Evolutionary conservation across 148 eudicot species (phyloP).

Genomic region (Vaccinium vitisidaea): DNA sequence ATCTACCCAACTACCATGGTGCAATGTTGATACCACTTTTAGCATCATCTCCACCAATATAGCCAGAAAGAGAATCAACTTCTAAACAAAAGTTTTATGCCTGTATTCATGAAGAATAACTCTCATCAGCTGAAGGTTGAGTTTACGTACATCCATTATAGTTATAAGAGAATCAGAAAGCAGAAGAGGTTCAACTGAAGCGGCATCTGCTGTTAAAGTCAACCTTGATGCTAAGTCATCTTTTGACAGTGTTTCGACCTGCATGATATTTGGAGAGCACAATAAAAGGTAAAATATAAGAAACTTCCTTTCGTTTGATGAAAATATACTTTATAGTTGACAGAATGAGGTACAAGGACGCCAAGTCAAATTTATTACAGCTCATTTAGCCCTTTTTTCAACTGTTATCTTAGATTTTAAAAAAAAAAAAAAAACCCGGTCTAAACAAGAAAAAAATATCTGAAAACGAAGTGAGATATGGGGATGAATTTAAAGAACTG

Average conservation of each 20-base stretch:
- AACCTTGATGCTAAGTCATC: slow-evolving; percentile 90
- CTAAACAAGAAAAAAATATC: neutral
- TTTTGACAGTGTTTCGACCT: slow-evolving; percentile 82
- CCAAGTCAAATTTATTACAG: neutral
- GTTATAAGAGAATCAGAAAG: slow-evolving; percentile 74
- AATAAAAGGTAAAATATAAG: neutral
- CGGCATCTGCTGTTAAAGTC: slow-evolving; percentile 69
- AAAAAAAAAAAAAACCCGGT: neutral
- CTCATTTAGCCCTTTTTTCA: neutral
- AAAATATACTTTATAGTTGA: neutral
- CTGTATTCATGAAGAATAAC: neutral
- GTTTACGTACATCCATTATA: slow-evolving; percentile 76
- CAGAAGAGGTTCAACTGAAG: slow-evolving; percentile 71
- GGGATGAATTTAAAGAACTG: neutral
- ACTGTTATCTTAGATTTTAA: neutral
- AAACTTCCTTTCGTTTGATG: neutral
- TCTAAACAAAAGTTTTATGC: neutral
- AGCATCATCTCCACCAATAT: neutral
- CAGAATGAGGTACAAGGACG: neutral
- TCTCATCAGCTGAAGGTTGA: neutral
- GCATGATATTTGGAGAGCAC: slow-evolving; percentile 23
- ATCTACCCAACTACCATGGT: slow-evolving; percentile 1
- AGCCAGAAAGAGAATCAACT: neutral
- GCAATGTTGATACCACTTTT: neutral
- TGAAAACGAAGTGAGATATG: neutral